Evolutionary conservation across 345 rosid species (phyloP).

Genomic region (Brassica carinata): DNA sequence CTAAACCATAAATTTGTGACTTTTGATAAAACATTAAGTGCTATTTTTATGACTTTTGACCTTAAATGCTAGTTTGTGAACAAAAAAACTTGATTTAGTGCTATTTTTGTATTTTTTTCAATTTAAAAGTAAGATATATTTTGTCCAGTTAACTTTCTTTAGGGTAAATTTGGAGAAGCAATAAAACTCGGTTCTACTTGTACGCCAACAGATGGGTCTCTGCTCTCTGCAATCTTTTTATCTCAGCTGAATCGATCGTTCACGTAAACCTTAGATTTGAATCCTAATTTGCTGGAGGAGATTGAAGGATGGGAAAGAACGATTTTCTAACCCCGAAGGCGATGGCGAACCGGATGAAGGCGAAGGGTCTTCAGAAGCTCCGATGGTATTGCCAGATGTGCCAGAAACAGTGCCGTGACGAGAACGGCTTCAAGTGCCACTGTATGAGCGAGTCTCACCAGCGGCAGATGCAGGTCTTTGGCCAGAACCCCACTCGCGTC

Average conservation of each 20-base stretch:
- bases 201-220: not conserved
- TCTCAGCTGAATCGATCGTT: not conserved
- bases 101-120: too few species aligned
- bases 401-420: slow-evolving; percentile 95
- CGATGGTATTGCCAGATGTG: slow-evolving; percentile 99
- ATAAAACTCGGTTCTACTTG: too few species aligned
- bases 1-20: too few species aligned
- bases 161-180: too few species aligned
- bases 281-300: not conserved
- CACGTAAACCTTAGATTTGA: not conserved
- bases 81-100: too few species aligned
- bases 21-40: too few species aligned
- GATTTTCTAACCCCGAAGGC: slow-evolving; percentile 92
- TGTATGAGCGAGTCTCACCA: slow-evolving; percentile 98
- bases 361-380: slow-evolving; percentile 94
- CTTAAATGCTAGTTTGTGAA: too few species aligned
- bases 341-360: slow-evolving; percentile 85
- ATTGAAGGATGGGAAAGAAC: slow-evolving; percentile 72
- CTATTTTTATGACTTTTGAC: too few species aligned
- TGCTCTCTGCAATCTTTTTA: not conserved
- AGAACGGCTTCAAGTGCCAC: slow-evolving; percentile 98
- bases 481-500: slow-evolving; percentile 74
- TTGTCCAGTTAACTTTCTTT: too few species aligned
- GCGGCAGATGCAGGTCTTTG: slow-evolving; percentile 91
- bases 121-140: too few species aligned